A percentile compares a stretch with the other conserved stretches of the same genome.
Evolutionary conservation across 768 basidiomycete genomes (phyloP).

Genomic region (Hericium coralloides): DNA sequence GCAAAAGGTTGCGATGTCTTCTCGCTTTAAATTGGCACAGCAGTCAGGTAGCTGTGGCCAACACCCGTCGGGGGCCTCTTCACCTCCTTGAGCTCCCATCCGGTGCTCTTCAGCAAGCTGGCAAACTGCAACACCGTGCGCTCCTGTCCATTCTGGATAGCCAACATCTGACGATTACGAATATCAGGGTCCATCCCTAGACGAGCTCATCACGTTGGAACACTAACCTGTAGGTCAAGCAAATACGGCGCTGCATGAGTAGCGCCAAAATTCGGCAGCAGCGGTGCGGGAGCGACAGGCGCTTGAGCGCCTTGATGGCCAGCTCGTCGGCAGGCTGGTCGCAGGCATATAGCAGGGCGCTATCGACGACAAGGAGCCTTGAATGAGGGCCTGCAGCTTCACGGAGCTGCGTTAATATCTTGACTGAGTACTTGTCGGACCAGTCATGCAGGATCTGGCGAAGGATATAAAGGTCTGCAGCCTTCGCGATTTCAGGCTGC

Average conservation of each 20-base stretch:
- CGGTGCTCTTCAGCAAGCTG: conserved; percentile 20
- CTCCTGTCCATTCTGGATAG: conserved; percentile 30
- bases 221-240: not conserved
- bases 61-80: not conserved
- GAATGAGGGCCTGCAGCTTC: conserved; percentile 17
- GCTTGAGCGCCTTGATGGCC: not conserved
- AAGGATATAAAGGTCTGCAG: conserved; percentile 19
- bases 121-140: conserved; percentile 28
- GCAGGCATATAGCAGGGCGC: not conserved
- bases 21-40: not conserved
- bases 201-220: too few relatives aligned
- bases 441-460: conserved; percentile 25
- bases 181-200: too few relatives aligned
- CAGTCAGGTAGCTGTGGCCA: not conserved
- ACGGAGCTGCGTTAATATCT: conserved; percentile 21
- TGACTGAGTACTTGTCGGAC: conserved; percentile 14
- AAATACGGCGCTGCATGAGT: not conserved
- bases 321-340: not conserved
- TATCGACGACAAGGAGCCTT: conserved; percentile 34
- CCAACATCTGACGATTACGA: conserved; percentile 37
- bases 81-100: conserved; percentile 23
- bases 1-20: too few relatives aligned
- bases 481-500: not conserved
- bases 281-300: not conserved
- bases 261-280: not conserved